These are phyloP conservation scores for Boletellus ananas DNA, from an alignment of 768 basidiomycete genomes.

Conservation along the genomic window DNA sequence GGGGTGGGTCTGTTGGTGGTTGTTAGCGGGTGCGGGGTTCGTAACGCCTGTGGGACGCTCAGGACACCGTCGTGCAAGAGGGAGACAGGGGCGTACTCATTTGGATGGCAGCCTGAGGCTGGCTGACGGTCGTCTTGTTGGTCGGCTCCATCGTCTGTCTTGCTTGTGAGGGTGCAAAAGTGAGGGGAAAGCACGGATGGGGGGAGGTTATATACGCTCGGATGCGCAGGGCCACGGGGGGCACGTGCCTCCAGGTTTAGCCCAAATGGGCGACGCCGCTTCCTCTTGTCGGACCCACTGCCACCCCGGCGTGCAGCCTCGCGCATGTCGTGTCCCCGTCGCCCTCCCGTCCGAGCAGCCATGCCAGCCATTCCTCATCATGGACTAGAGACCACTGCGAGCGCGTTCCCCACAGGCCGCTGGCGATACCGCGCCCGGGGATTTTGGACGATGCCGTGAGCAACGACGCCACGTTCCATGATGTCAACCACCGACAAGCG, in stretches of 20 bases:
- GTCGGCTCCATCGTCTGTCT: constrained; percentile 29
- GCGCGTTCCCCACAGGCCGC: too few relatives aligned
- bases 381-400: too few relatives aligned
- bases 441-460: too few relatives aligned
- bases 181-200: neutral
- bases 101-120: constrained; percentile 56
- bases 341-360: too few relatives aligned
- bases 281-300: too few relatives aligned
- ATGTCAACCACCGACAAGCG: too few relatives aligned
- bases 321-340: too few relatives aligned
- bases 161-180: constrained; percentile 22
- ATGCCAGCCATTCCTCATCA: too few relatives aligned
- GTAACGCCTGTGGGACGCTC: constrained; percentile 37
- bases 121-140: constrained; percentile 38
- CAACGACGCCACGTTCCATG: too few relatives aligned
- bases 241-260: constrained; percentile 12
- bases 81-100: constrained; percentile 51
- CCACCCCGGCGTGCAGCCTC: too few relatives aligned
- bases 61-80: neutral
- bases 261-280: constrained; percentile 8
- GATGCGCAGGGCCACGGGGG: neutral
- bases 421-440: too few relatives aligned
- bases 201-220: constrained; percentile 15
- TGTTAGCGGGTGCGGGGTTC: constrained; percentile 41
- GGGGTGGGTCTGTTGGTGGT: constrained; percentile 39